phyloP scores from a whole-genome alignment of 768 basidiomycete species.

The Termitomyces sp. region DNA sequence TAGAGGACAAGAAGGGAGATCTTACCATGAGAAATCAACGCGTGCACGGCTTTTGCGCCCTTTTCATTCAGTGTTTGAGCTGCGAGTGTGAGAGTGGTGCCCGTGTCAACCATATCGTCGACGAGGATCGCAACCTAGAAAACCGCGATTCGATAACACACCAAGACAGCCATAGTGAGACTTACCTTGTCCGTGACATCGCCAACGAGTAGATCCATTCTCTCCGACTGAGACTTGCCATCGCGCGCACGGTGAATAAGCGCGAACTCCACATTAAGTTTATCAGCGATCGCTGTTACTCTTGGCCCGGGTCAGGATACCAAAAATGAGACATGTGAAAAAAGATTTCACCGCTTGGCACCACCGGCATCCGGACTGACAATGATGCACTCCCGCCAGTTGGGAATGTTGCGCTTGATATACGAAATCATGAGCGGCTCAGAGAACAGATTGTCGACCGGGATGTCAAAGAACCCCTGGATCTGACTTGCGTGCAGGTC shows the following conservation, averaged over 20 bases:
- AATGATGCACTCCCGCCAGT: slow-evolving; percentile 86
- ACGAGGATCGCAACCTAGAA: slow-evolving; percentile 86
- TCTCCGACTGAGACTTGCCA: slow-evolving; percentile 62
- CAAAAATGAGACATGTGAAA: slow-evolving; percentile 5
- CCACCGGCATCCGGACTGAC: slow-evolving; percentile 98
- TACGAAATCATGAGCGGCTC: slow-evolving; percentile 94
- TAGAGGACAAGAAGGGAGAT: slow-evolving; percentile 9
- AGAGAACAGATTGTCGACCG: slow-evolving; percentile 95
- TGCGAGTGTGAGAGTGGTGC: slow-evolving; percentile 83
- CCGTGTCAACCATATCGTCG: slow-evolving; percentile 99
- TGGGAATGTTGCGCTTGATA: slow-evolving; percentile 81
- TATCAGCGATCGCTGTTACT: slow-evolving; percentile 92
- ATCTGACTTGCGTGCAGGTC: slow-evolving; percentile 97
- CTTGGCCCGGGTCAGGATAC: slow-evolving; percentile 23
- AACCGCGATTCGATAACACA: neutral
- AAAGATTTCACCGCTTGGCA: slow-evolving; percentile 81
- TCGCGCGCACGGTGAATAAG: slow-evolving; percentile 91
- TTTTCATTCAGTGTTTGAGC: slow-evolving; percentile 83
- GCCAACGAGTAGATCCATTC: slow-evolving; percentile 93
- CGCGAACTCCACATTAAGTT: slow-evolving; percentile 92
- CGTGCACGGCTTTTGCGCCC: slow-evolving; percentile 84
- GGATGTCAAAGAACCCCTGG: slow-evolving; percentile 98
- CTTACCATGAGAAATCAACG: slow-evolving; percentile 88
- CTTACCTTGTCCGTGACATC: slow-evolving; percentile 85
- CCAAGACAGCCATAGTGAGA: neutral